These are phyloP conservation scores for Cyberlindnera saturnus DNA, from an alignment of 805 yeast genomes.

Conservation along the genomic window DNA sequence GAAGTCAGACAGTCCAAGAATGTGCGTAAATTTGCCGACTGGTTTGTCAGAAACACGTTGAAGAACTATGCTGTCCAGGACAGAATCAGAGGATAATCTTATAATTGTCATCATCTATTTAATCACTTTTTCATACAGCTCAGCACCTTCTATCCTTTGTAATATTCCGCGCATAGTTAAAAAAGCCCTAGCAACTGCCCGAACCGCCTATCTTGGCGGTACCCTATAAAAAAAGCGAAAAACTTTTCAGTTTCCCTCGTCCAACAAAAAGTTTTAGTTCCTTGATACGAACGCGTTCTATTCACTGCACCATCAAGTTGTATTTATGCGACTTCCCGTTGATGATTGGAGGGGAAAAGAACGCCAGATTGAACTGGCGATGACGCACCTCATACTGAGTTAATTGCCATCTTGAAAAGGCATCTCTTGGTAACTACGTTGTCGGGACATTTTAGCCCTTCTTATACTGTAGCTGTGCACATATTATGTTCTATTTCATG, in stretches of 20 bases:
- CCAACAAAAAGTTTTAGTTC: slow-evolving; percentile 5
- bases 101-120: neutral
- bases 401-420: slow-evolving; percentile 10
- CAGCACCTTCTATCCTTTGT: too few relatives aligned
- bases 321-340: slow-evolving; percentile 13
- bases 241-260: neutral
- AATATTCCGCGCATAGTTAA: too few relatives aligned
- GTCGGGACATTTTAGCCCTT: slow-evolving; percentile 24
- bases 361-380: slow-evolving; percentile 29
- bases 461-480: neutral
- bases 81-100: slow-evolving; percentile 11
- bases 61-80: slow-evolving; percentile 43
- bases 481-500: neutral
- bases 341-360: slow-evolving; percentile 42
- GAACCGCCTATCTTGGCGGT: too few relatives aligned
- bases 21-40: slow-evolving; percentile 42
- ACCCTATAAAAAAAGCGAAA: too few relatives aligned
- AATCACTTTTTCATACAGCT: neutral
- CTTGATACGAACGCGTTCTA: slow-evolving; percentile 38
- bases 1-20: slow-evolving; percentile 39
- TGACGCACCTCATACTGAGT: slow-evolving; percentile 35
- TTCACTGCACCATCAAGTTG: slow-evolving; percentile 35
- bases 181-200: too few relatives aligned
- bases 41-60: slow-evolving; percentile 43
- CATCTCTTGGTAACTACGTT: slow-evolving; percentile 35